Percentiles rank a stretch among this genome's conserved stretches.
These are phyloP conservation scores for Evernia prunastri DNA, from an alignment of 495 filamentous ascomycete genomes.

Conservation along the genomic window DNA sequence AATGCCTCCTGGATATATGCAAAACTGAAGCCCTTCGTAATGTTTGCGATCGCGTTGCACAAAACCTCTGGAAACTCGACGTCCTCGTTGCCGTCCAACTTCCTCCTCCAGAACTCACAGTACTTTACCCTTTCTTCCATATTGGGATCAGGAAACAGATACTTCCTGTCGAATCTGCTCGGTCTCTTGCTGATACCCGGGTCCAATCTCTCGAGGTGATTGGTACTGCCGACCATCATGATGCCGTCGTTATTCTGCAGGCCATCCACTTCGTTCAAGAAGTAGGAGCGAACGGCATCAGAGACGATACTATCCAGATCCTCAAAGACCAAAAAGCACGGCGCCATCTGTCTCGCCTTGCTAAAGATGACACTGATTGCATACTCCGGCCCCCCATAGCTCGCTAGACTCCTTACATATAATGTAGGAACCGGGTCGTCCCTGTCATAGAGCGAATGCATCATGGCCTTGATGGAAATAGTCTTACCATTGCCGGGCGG, in stretches of 20 bases:
- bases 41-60: constrained; percentile 46
- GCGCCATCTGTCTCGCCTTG: constrained; percentile 40
- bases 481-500: constrained; percentile 54
- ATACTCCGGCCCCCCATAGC: constrained; percentile 30
- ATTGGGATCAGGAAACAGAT: constrained; percentile 51
- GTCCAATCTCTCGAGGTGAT: constrained; percentile 53
- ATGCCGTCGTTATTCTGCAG: constrained; percentile 61
- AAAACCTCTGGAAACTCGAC: constrained; percentile 51
- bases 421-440: constrained; percentile 41
- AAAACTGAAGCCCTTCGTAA: constrained; percentile 57
- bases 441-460: constrained; percentile 46
- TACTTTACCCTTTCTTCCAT: constrained; percentile 49
- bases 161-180: constrained; percentile 59
- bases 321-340: constrained; percentile 53
- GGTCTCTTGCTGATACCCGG: constrained; percentile 58
- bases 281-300: constrained; percentile 50
- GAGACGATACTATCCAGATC: constrained; percentile 59
- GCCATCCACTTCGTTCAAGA: constrained; percentile 67
- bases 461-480: constrained; percentile 63
- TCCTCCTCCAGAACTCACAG: constrained; percentile 50
- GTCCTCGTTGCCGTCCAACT: constrained; percentile 46
- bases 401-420: constrained; percentile 45
- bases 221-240: constrained; percentile 59
- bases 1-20: constrained; percentile 63
- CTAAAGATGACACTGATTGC: constrained; percentile 44